Conservation (phyloP, 2,329 filamentous ascomycete species). For the Xylariaceae sp. region DNA sequence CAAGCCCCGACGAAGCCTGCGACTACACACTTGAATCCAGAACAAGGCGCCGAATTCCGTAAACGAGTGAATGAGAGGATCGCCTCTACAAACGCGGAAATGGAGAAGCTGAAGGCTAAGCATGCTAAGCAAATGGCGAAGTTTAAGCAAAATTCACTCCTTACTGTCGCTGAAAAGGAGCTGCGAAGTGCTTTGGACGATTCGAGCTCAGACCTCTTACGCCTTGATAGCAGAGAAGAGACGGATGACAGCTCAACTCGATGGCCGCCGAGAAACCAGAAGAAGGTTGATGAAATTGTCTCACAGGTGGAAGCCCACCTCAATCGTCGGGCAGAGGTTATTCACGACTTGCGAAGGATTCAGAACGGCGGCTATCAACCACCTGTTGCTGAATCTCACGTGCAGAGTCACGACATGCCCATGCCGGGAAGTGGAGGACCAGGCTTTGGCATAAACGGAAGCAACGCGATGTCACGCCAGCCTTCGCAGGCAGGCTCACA, state of each 20-base stretch:
- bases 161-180: conserved; percentile 70
- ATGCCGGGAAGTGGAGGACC: conserved; percentile 20
- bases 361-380: conserved; percentile 74
- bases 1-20: conserved; percentile 53
- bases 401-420: conserved; percentile 22
- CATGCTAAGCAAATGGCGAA: conserved; percentile 72
- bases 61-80: conserved; percentile 70
- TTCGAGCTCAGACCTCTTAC: conserved; percentile 56
- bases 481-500: conserved; percentile 52
- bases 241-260: conserved; percentile 43
- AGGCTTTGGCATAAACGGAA: conserved; percentile 22
- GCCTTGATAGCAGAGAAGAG: conserved; percentile 53
- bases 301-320: conserved; percentile 66
- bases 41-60: conserved; percentile 78
- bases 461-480: conserved; percentile 44
- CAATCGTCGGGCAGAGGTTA: conserved; percentile 60
- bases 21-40: conserved; percentile 62
- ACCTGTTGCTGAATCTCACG: conserved; percentile 42
- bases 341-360: conserved; percentile 63
- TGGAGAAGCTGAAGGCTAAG: conserved; percentile 74
- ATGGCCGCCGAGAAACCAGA: conserved; percentile 40
- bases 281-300: conserved; percentile 66
- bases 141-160: conserved; percentile 63
- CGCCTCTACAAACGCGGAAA: conserved; percentile 69
- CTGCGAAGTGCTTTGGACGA: conserved; percentile 62